Percentiles rank a stretch among this genome's conserved stretches.
Conservation (phyloP, 768 basidiomycete species). For the Phaeotremella fagi region DNA sequence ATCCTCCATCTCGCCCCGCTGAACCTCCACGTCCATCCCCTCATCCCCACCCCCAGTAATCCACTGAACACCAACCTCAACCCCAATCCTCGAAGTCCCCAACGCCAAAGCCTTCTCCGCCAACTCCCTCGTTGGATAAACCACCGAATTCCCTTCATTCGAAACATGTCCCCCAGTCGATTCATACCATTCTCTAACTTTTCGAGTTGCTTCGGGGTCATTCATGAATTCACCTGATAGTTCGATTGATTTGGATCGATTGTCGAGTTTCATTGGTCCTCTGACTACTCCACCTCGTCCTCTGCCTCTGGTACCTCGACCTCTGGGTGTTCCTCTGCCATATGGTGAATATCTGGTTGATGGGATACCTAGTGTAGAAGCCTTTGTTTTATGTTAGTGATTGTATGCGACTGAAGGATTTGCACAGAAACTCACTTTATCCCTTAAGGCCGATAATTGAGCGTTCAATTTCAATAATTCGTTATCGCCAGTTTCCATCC, state of each 20-base stretch:
- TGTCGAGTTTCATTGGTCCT: constrained; percentile 81
- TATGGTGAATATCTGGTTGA: constrained; percentile 49
- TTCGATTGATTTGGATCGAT: constrained; percentile 73
- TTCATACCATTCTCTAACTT: constrained; percentile 79
- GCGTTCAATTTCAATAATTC: constrained; percentile 38
- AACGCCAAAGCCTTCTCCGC: constrained; percentile 33
- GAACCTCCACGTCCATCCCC: background rate
- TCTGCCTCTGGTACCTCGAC: constrained; percentile 59
- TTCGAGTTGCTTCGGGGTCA: constrained; percentile 53
- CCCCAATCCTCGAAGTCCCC: background rate
- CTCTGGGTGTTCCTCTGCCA: constrained; percentile 55
- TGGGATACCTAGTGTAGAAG: constrained; percentile 47
- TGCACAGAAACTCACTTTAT: constrained; percentile 51
- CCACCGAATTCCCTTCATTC: constrained; percentile 18
- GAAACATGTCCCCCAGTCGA: constrained; percentile 49
- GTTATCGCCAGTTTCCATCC: constrained; percentile 52
- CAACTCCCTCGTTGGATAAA: constrained; percentile 36
- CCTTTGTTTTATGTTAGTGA: constrained; percentile 57
- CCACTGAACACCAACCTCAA: background rate
- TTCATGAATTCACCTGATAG: constrained; percentile 62
- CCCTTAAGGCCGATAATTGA: constrained; percentile 46
- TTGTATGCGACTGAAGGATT: constrained; percentile 48
- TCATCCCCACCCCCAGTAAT: background rate
- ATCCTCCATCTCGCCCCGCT: background rate
- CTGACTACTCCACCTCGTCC: constrained; percentile 55